A percentile compares a stretch with the other conserved stretches of the same genome.
phyloP scores from a whole-genome alignment of 2,329 filamentous ascomycete genomes.

The Hymenoscyphus scutula region DNA sequence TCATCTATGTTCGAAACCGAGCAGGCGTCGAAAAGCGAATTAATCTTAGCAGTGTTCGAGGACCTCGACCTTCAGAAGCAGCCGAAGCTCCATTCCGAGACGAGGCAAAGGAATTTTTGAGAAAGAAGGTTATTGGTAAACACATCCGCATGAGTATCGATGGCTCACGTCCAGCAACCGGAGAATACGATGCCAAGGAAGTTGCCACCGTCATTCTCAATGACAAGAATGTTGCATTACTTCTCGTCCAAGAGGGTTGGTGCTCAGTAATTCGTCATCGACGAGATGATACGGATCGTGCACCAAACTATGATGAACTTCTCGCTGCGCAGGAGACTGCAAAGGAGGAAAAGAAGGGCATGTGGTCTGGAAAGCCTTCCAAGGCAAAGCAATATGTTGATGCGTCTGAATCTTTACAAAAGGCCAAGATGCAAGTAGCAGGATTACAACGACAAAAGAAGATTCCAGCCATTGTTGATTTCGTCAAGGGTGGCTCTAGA shows the following conservation, averaged over 20 bases:
- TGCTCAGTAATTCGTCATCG: slow-evolving; percentile 92
- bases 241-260: slow-evolving; percentile 89
- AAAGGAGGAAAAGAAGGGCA: slow-evolving; percentile 85
- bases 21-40: slow-evolving; percentile 83
- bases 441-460: slow-evolving; percentile 87
- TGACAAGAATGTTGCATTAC: slow-evolving; percentile 81
- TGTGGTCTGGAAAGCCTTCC: slow-evolving; percentile 89
- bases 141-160: slow-evolving; percentile 87
- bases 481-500: slow-evolving; percentile 93
- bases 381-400: slow-evolving; percentile 82
- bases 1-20: slow-evolving; percentile 82
- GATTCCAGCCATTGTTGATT: slow-evolving; percentile 91
- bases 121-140: slow-evolving; percentile 94
- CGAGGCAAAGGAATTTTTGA: slow-evolving; percentile 93
- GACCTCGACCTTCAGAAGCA: slow-evolving; percentile 84
- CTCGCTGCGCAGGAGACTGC: slow-evolving; percentile 77
- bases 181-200: slow-evolving; percentile 91
- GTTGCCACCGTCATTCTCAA: slow-evolving; percentile 84
- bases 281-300: slow-evolving; percentile 90
- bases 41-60: slow-evolving; percentile 87
- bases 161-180: slow-evolving; percentile 82
- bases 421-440: slow-evolving; percentile 90
- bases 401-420: slow-evolving; percentile 88
- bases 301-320: slow-evolving; percentile 89
- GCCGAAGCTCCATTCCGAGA: slow-evolving; percentile 85